Evolutionary conservation across 371 early-diverging fungal genomes (phyloP), one percentile per base, ranked within the genome.

Genomic region (Circinella umbellata): DNA sequence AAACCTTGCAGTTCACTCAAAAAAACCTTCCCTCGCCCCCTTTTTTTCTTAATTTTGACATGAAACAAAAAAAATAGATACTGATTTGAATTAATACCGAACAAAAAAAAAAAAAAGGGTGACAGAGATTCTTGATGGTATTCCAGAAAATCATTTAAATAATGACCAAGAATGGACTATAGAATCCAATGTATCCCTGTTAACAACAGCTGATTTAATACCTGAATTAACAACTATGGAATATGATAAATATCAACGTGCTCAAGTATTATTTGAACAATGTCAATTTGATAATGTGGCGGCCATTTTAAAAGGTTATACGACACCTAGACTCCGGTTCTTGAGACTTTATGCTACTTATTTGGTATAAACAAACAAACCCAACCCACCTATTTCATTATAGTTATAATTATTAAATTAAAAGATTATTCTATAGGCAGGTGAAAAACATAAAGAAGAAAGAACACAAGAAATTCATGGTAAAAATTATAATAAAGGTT

Each of bases 231-330:
- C 79, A 34, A 74, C 72, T 65, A 57, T 68, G 64, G 87, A 77
- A 66, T 78, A 66, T 39, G 92, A 92, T 69, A 79, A 79, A 54
- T 89, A 88, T 57, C 77, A 87, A 48, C 81, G 91, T 72, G 93
- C 92, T 42, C 91, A 91, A 73, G 75, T 89, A 4, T 81, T 90
- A 39, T 94, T 94, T 69, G 90, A 93, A 51, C 71, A 89, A 67
- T 86, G 90, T 66, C 90, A 94, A 65, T 92, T 84, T 68, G 89
- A 90, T 72, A 83, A 90, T 10, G 90, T 86, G 36, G 81, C 83
- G 0, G 77, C 75, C 51, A 65, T 82, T 1, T 76, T 94, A 18
- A 74, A 83, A 55, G 80, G 78, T 11, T 86, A 86, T 48, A 66
- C 47, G 3, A 76, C 81, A 11, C 78, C 84, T 5, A 85, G 86